Percentiles rank a stretch among this genome's conserved stretches.
phyloP scores from a whole-genome alignment of 176 grass and related monocot species.

The Eleusine indica region DNA sequence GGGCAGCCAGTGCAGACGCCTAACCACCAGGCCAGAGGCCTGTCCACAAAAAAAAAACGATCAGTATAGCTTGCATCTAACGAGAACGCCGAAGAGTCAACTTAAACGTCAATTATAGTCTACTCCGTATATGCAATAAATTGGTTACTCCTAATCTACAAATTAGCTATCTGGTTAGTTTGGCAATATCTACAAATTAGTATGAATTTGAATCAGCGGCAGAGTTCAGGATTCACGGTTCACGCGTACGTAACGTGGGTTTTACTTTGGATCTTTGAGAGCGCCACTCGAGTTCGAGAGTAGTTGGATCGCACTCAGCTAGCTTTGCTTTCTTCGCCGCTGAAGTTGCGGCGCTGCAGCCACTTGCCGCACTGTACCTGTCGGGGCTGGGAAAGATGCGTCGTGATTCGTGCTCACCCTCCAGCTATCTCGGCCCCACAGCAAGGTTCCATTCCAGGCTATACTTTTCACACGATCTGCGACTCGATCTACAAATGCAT shows the following conservation, averaged over 20 bases:
- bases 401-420: constrained; percentile 8
- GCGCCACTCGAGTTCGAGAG: not conserved
- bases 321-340: not conserved
- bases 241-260: not conserved
- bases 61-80: not conserved
- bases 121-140: too few species aligned
- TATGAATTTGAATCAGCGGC: not conserved
- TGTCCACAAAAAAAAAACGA: not conserved
- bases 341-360: not conserved
- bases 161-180: not conserved
- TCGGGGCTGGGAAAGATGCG: not conserved
- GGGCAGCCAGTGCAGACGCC: too few species aligned
- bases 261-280: not conserved
- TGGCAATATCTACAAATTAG: not conserved
- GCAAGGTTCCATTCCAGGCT: not conserved
- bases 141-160: not conserved
- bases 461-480: constrained; percentile 2
- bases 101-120: not conserved
- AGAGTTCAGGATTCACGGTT: not conserved
- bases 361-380: not conserved
- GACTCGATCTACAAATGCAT: not conserved
- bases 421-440: not conserved
- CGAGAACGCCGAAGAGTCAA: not conserved
- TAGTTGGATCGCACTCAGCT: constrained; percentile 6
- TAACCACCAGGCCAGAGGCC: too few species aligned